These are phyloP conservation scores for Aspergillus biplanus DNA, from an alignment of 495 filamentous ascomycete species.

Conservation along the genomic window DNA sequence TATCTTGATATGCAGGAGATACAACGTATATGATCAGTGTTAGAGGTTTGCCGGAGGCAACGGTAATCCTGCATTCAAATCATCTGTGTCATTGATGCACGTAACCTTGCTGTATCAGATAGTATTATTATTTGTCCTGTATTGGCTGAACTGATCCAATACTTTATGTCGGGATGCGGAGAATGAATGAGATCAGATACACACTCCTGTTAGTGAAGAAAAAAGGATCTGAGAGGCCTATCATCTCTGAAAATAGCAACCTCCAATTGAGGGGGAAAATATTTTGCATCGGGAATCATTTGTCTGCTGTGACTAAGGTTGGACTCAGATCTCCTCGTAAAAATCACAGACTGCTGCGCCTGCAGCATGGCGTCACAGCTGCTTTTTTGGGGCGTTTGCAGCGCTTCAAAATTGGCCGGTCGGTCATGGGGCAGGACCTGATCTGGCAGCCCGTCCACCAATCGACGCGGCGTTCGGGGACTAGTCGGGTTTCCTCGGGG, in stretches of 20 bases:
- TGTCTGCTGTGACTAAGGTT: background rate
- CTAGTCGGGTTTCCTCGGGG: slow-evolving; percentile 26
- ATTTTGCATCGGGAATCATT: slow-evolving; percentile 23
- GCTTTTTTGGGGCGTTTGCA: slow-evolving; percentile 28
- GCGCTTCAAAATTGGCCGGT: slow-evolving; percentile 20
- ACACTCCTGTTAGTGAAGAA: background rate
- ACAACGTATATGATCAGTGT: slow-evolving; percentile 5
- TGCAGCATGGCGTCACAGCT: slow-evolving; percentile 33
- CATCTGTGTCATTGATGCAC: background rate
- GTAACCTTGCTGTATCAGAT: slow-evolving; percentile 5
- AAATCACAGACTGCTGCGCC: slow-evolving; percentile 19
- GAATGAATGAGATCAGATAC: too few species aligned
- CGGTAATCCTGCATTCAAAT: slow-evolving; percentile 9
- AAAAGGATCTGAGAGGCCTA: background rate
- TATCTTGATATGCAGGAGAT: slow-evolving; percentile 7
- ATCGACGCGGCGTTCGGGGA: slow-evolving; percentile 10
- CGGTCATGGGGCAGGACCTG: slow-evolving; percentile 30
- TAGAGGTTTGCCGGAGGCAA: background rate
- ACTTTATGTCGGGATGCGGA: too few species aligned
- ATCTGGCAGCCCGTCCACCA: slow-evolving; percentile 25
- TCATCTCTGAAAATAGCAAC: background rate
- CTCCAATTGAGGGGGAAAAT: slow-evolving; percentile 10
- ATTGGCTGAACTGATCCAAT: background rate
- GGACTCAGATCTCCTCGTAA: slow-evolving; percentile 18
- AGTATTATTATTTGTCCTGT: background rate